Base-by-base conservation (phyloP, 2,329 filamentous ascomycete species). In the Scytalidium sp. region DNA sequence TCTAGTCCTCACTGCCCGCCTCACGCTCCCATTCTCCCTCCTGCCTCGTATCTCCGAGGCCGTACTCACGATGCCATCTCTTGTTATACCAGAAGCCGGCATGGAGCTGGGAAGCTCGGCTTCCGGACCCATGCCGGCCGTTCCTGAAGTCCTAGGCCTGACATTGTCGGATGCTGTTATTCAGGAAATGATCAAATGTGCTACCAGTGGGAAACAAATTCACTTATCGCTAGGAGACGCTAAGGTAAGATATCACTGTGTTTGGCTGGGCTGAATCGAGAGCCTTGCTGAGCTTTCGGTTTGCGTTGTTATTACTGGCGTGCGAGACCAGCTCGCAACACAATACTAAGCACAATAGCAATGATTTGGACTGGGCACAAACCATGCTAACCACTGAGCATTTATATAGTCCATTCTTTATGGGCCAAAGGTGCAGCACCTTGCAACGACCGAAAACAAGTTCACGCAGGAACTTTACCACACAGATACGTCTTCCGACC, bases 181-280 rank as follows among this genome's bases (percentile, higher is more conserved):
- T 59, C 79, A 83, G 63, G 74, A 80, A 54, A 79, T 86, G 76
- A 83, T 86, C 57, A 74, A 73, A 64, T 80, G 77, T 60, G 74
- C 80, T 36, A 76, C 78, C 59, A 73, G 75, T 69, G 80, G 80
- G 45, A 73, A 79, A 49, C 70, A 75, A 42, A 73, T 85, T 47
- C 72, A 80, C 59, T 69, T 86, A 59, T 75, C 78, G 4, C 66
- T 86, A 53, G 83, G 83, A 39, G 72, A 70, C 60, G 73, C 68
- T 58, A 82, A 82, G 32, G 83, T 86, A 79, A 75, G 82, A 75
- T 52, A 54, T 50, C 46, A 53, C 50, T 54, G 51, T n/a, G n/a
- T n/a, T n/a, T n/a, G n/a, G n/a, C n/a, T n/a, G n/a, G n/a, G n/a
- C n/a, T n/a, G n/a, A n/a, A n/a, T n/a, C n/a, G n/a, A n/a, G n/a